Evolutionary conservation across 2,329 filamentous ascomycete species (phyloP).

Genomic region (Claviceps africana): DNA sequence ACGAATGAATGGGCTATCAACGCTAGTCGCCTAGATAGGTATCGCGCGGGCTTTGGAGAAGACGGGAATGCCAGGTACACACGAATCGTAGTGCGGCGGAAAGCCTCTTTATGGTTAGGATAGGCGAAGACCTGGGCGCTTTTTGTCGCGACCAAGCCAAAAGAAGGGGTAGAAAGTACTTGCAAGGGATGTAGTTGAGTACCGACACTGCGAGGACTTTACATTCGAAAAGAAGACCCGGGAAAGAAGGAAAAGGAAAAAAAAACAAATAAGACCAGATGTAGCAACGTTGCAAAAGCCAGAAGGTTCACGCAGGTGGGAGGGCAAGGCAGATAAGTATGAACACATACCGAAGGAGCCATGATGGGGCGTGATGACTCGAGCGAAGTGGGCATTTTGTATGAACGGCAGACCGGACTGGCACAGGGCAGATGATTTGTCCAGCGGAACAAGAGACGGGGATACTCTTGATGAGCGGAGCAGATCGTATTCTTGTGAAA

Average conservation of each 20-base stretch:
- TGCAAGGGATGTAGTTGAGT: slow-evolving; percentile 6
- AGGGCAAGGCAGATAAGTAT: neutral
- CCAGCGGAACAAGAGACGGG: neutral
- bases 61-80: slow-evolving; percentile 2
- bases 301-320: neutral
- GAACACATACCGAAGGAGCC: slow-evolving; percentile 43
- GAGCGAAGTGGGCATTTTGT: slow-evolving; percentile 40
- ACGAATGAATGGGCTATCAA: neutral
- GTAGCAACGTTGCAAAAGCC: neutral
- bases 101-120: neutral
- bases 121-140: neutral
- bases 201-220: slow-evolving; percentile 4
- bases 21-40: neutral
- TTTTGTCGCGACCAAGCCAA: neutral
- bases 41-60: neutral
- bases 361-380: slow-evolving; percentile 49
- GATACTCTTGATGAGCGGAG: neutral
- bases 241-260: neutral
- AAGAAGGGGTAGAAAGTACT: neutral
- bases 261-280: neutral
- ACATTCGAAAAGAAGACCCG: neutral
- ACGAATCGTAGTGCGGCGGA: slow-evolving; percentile 1
- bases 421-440: neutral
- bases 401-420: neutral
- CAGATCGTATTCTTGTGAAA: neutral